phyloP scores from a whole-genome alignment of 2,329 filamentous ascomycete species.

The Arthrobotrys sphaeroides region DNA sequence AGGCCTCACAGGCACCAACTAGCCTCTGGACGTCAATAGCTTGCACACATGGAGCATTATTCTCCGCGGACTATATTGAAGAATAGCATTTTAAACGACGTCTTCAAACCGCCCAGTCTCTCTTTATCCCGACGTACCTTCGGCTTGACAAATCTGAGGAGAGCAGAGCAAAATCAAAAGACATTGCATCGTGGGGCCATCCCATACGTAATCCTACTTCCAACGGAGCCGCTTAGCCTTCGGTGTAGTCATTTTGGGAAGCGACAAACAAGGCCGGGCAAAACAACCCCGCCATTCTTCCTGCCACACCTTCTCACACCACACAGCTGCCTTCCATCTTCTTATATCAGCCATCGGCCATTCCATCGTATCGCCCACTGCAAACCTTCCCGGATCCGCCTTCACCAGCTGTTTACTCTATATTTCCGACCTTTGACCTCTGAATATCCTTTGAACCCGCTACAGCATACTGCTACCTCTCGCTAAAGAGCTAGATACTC shows the following conservation, averaged over 20 bases:
- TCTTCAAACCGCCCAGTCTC: no score
- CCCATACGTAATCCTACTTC: constrained; percentile 25
- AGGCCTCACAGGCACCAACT: constrained; percentile 3
- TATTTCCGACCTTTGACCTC: not conserved
- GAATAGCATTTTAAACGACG: no score
- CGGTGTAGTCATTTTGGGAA: constrained; percentile 1
- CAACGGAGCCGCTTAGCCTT: not conserved
- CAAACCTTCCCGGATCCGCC: constrained; percentile 15
- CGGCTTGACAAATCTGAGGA: no score
- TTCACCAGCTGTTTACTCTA: not conserved
- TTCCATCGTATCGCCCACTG: constrained; percentile 11
- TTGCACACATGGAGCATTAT: not conserved
- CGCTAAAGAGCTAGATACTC: not conserved
- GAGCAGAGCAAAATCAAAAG: no score
- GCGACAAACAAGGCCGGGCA: constrained; percentile 34
- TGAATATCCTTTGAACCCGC: constrained; percentile 1
- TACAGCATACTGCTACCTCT: not conserved
- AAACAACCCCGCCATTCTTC: constrained; percentile 53
- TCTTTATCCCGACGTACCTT: no score
- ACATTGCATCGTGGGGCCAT: no score
- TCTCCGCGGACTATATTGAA: not conserved
- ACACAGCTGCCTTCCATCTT: constrained; percentile 5
- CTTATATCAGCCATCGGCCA: constrained; percentile 33
- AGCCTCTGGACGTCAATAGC: not conserved
- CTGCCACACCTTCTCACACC: constrained; percentile 37